A percentile compares a stretch with the other conserved stretches of the same genome.
These are phyloP conservation scores for Chaetomium sp. DNA, from an alignment of 2,329 filamentous ascomycete species.

Conservation along the genomic window DNA sequence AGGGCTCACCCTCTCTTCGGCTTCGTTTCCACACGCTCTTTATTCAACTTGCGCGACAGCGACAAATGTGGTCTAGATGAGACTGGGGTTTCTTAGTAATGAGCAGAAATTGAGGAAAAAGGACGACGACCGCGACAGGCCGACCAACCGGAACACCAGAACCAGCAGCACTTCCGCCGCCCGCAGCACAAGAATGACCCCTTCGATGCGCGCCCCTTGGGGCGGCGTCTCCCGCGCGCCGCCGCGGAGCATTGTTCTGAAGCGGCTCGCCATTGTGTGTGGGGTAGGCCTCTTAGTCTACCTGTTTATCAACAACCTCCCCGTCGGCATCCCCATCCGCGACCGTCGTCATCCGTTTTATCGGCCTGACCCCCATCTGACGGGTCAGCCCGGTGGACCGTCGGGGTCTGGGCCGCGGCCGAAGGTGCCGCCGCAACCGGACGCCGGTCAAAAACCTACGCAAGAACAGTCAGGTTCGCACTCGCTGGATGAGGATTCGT, in stretches of 20 bases:
- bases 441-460: slow-evolving; percentile 2
- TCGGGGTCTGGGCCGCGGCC: slow-evolving; percentile 9
- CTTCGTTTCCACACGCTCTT: background rate
- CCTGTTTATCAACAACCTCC: slow-evolving; percentile 59
- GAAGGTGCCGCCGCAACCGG: slow-evolving; percentile 11
- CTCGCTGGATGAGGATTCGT: no score
- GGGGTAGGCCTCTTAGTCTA: slow-evolving; percentile 49
- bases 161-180: no score
- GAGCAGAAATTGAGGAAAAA: slow-evolving; percentile 52
- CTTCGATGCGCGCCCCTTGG: slow-evolving; percentile 33
- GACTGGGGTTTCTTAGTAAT: slow-evolving; percentile 43
- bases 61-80: slow-evolving; percentile 31
- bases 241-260: slow-evolving; percentile 46
- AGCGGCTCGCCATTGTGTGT: slow-evolving; percentile 44
- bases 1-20: no score
- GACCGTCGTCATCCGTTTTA: slow-evolving; percentile 36
- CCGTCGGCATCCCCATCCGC: slow-evolving; percentile 37
- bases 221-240: slow-evolving; percentile 31
- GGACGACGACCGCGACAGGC: slow-evolving; percentile 47
- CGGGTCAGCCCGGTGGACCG: background rate
- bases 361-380: slow-evolving; percentile 14
- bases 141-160: slow-evolving; percentile 15
- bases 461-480: no score
- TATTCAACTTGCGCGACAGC: background rate
- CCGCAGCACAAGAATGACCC: slow-evolving; percentile 13